Conservation (phyloP, 208 protist genomes). For the Angomonas deanei region DNA sequence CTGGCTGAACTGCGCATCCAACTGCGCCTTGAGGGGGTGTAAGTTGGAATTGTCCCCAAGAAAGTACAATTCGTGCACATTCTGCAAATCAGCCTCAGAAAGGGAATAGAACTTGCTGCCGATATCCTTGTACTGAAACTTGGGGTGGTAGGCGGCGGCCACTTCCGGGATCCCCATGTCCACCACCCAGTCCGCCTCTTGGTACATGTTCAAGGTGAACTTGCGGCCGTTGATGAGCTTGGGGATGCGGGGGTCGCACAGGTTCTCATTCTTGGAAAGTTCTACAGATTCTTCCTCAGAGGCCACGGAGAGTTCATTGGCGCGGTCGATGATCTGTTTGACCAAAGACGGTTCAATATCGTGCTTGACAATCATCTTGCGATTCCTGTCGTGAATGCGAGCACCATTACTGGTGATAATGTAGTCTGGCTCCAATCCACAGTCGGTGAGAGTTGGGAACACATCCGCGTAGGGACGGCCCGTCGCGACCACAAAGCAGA, state of each 20-base stretch:
- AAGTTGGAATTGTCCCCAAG: background rate
- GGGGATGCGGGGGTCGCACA: background rate
- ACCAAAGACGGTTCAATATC: conserved; percentile 16
- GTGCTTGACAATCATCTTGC: conserved; percentile 7
- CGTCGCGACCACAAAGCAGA: conserved; percentile 26
- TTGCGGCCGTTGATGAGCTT: background rate
- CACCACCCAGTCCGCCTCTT: conserved; percentile 26
- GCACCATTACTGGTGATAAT: conserved; percentile 44
- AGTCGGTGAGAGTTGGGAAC: conserved; percentile 17
- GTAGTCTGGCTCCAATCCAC: conserved; percentile 23
- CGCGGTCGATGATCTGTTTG: conserved; percentile 7
- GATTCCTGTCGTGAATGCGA: conserved; percentile 17
- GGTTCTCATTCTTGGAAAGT: background rate
- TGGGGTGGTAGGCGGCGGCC: conserved; percentile 8
- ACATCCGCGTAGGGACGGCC: conserved; percentile 31
- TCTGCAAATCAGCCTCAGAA: background rate
- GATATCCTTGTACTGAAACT: conserved; percentile 15
- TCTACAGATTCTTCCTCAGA: background rate
- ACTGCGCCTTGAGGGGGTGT: conserved; percentile 3
- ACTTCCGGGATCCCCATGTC: conserved; percentile 10
- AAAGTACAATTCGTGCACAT: conserved; percentile 8
- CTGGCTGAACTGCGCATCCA: conserved; percentile 4
- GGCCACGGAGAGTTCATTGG: background rate
- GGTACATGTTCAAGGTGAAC: conserved; percentile 25
- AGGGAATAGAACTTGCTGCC: conserved; percentile 13